phyloP scores from a whole-genome alignment of 257 asterid genomes.

The Echites panduratus region DNA sequence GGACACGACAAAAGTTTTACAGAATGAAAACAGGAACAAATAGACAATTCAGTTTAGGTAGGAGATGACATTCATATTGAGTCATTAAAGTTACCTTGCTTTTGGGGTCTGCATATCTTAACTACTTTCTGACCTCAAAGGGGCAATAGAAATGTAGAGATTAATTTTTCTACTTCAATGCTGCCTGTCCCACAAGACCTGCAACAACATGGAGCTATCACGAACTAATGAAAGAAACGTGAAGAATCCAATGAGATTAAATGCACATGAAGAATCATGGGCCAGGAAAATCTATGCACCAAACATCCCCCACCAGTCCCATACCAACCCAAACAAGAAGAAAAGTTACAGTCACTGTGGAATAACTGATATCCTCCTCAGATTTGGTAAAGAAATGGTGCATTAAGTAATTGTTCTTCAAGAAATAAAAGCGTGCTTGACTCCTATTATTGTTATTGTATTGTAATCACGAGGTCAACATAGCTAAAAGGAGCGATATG shows the following conservation, averaged over 20 bases:
- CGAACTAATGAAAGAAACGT: conserved; percentile 28
- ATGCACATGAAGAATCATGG: conserved; percentile 32
- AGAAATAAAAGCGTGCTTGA: conserved; percentile 12
- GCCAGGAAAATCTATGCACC: conserved; percentile 6
- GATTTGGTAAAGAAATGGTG: conserved; percentile 2
- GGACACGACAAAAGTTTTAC: not conserved
- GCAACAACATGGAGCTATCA: conserved; percentile 39
- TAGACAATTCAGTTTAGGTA: not conserved
- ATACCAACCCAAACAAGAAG: conserved; percentile 1
- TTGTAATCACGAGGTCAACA: conserved; percentile 22
- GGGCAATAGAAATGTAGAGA: conserved; percentile 13
- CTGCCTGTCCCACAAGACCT: conserved; percentile 53
- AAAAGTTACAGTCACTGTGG: not conserved
- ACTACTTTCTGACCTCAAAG: conserved; percentile 1
- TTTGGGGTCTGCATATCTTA: conserved; percentile 23
- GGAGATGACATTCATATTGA: not conserved
- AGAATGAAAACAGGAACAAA: not conserved
- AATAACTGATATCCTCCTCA: not conserved
- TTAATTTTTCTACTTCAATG: conserved; percentile 33
- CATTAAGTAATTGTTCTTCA: conserved; percentile 9
- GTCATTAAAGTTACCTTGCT: conserved; percentile 11
- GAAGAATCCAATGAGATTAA: conserved; percentile 52
- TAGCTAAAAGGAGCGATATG: not conserved
- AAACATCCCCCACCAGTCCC: not conserved
- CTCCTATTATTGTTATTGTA: conserved; percentile 16